Percentiles rank a stretch among this genome's conserved stretches.
These are phyloP conservation scores for Lepidium aucheri DNA, from an alignment of 345 rosid genomes.

Conservation along the genomic window DNA sequence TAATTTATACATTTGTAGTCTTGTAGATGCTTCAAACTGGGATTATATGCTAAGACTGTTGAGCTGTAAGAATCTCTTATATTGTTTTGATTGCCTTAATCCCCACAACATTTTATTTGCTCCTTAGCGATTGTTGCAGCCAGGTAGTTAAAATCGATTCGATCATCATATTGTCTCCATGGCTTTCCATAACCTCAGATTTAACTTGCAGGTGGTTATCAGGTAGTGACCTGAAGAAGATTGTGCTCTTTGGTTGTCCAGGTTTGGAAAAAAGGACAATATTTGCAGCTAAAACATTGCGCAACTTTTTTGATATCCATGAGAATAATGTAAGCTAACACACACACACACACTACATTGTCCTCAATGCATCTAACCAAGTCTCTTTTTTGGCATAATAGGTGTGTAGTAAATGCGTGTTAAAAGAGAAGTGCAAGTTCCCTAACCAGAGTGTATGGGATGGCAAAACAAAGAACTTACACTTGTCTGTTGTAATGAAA, in stretches of 20 bases:
- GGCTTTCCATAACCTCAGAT: conserved; percentile 5
- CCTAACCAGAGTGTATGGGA: conserved; percentile 49
- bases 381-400: conserved; percentile 21
- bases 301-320: conserved; percentile 48
- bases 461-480: conserved; percentile 34
- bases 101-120: background rate
- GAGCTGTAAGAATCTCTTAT: background rate
- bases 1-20: background rate
- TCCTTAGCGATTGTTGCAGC: background rate
- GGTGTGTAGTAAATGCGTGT: conserved; percentile 63
- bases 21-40: background rate
- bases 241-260: conserved; percentile 72
- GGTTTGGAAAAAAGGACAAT: conserved; percentile 36
- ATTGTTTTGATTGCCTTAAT: background rate
- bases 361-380: background rate
- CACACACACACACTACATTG: background rate
- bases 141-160: background rate
- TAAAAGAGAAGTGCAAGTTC: conserved; percentile 54
- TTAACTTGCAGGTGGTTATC: conserved; percentile 65
- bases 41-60: background rate
- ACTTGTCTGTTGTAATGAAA: conserved; percentile 52
- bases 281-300: conserved; percentile 67
- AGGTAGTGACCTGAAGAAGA: conserved; percentile 54
- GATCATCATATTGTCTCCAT: background rate
- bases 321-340: conserved; percentile 53